Base-by-base conservation (phyloP, 83 land plant species). In the Picea mariana region DNA sequence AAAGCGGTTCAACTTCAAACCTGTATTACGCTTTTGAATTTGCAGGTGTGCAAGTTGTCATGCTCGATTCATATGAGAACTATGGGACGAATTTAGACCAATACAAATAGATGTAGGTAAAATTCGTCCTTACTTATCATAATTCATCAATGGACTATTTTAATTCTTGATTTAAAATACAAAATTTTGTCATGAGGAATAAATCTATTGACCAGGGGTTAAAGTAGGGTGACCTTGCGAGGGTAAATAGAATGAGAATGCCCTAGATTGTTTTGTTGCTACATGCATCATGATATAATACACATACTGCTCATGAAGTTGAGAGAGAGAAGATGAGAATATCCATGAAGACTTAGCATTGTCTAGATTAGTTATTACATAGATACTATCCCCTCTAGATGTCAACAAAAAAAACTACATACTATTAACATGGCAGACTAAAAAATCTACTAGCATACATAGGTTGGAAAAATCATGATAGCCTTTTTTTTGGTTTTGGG, bases 11-110 rank as follows among this genome's bases (percentile, higher is more conserved):
- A 3, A 60, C 79, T 11, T 90, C 92, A 40, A 90, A 89, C 82
- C 82, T 90, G 17, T 90, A 79, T 68, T 90, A 90, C 75, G 89
- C 92, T 24, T 90, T 90, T 49, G 92, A 90, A 24, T 91, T 84
- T 82, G 92, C 89, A 27, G 89, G 92, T 0, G 87, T 86, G 15
- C 92, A 90, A 66, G 87, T 90, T 26, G 18, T 89, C 65, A 89
- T 90, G 92, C 84, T 90, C 9, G 92, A 92, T 5, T 89, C 92
- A n/a, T 90, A 90, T 71, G 49, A 85, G 20, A 85, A 83, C 21
- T 89, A 59, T 60, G 88, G 31, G 34, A 21, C 31, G 23, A 62
- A 64, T 49, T 90, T 92, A 8, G 47, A 58, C 20, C 92, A 90
- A 34, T 89, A 89, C 79, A 82, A 67, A 72, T 90, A 90, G 92